These are phyloP conservation scores for Cucumis hystrix DNA, from an alignment of 306 rosid genomes.

Conservation along the genomic window DNA sequence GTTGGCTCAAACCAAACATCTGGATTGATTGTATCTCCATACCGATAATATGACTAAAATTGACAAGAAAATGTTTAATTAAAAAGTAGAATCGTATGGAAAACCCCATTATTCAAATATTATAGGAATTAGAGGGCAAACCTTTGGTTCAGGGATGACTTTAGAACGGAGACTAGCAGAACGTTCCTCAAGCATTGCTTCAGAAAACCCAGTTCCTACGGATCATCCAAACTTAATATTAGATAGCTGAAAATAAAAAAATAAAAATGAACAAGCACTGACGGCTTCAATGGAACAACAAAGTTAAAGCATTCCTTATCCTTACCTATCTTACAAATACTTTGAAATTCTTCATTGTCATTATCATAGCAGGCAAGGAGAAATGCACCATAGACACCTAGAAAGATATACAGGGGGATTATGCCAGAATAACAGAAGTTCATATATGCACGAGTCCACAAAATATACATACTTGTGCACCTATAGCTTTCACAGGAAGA, in stretches of 20 bases:
- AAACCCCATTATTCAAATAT: neutral
- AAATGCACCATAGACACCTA: constrained; percentile 88
- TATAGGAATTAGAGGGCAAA: constrained; percentile 14
- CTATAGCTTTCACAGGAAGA: neutral
- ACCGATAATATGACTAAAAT: constrained; percentile 64
- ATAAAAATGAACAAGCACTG: neutral
- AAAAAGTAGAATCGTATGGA: constrained; percentile 4
- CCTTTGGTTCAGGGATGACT: constrained; percentile 83
- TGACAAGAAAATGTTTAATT: constrained; percentile 7
- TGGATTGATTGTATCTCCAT: constrained; percentile 54
- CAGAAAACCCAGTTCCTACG: constrained; percentile 78
- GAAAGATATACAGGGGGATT: neutral
- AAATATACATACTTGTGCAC: neutral
- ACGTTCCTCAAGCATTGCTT: constrained; percentile 60
- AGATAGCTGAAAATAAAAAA: constrained; percentile 6
- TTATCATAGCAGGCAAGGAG: constrained; percentile 79
- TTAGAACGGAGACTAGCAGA: constrained; percentile 60
- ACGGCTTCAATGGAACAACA: neutral
- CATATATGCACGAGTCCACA: neutral
- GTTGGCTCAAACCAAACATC: constrained; percentile 93
- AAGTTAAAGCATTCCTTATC: neutral
- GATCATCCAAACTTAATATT: constrained; percentile 9
- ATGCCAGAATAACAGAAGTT: neutral
- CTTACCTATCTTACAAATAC: constrained; percentile 90
- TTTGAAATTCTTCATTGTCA: constrained; percentile 76